Evolutionary conservation across 352 stramenopile genomes (phyloP).

Genomic region (Halophytophthora batemanensis): DNA sequence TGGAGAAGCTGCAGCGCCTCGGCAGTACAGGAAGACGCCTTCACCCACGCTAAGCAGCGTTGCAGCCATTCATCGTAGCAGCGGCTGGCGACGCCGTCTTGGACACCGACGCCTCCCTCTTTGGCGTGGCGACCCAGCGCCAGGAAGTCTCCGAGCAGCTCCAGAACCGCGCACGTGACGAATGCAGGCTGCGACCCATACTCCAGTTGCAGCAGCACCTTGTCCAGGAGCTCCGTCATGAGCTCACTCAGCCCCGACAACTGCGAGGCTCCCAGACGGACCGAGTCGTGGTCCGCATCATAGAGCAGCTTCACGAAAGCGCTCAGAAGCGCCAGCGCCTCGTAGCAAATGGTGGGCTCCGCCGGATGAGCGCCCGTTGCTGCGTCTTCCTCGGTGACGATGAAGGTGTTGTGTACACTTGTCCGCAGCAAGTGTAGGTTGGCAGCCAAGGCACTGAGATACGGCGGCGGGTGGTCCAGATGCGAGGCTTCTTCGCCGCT

Average conservation of each 20-base stretch:
- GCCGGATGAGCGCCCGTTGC: neutral
- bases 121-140: conserved; percentile 14
- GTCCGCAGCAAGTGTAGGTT: conserved; percentile 9
- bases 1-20: conserved; percentile 26
- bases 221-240: conserved; percentile 16
- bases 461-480: neutral
- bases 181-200: conserved; percentile 35
- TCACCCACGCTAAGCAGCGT: conserved; percentile 16
- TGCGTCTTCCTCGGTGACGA: no score
- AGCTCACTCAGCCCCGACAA: conserved; percentile 15
- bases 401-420: conserved; percentile 11
- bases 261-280: neutral
- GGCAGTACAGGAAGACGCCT: conserved; percentile 23
- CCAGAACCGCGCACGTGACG: conserved; percentile 38
- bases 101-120: neutral
- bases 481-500: neutral
- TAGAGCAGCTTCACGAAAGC: conserved; percentile 22
- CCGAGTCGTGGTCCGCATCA: neutral
- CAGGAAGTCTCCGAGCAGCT: conserved; percentile 31
- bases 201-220: conserved; percentile 13
- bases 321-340: conserved; percentile 32
- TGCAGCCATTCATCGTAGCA: conserved; percentile 25
- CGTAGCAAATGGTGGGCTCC: conserved; percentile 24
- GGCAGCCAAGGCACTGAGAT: conserved; percentile 13
- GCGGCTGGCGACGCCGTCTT: neutral